These are phyloP conservation scores for Xerocomus potaroensis DNA, from an alignment of 768 basidiomycete species.

Conservation along the genomic window DNA sequence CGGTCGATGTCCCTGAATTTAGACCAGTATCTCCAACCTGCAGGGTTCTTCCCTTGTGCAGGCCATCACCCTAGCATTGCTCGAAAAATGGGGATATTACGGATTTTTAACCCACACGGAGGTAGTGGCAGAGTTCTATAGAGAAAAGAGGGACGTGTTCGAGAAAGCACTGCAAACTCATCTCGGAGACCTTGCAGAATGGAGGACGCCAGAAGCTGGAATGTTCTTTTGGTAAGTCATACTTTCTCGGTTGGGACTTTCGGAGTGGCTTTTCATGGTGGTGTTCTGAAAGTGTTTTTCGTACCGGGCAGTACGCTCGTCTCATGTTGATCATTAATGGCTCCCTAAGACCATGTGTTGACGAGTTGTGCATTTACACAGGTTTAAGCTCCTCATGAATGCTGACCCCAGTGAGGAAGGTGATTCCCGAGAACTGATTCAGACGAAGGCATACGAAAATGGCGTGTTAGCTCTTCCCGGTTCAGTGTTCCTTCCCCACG, in stretches of 20 bases:
- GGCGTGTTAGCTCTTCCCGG: slow-evolving; percentile 93
- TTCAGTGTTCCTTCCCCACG: slow-evolving; percentile 72
- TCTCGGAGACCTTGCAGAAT: slow-evolving; percentile 73
- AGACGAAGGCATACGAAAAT: slow-evolving; percentile 66
- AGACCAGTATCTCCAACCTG: slow-evolving; percentile 67
- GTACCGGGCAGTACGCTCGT: background rate
- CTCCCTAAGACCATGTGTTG: slow-evolving; percentile 15
- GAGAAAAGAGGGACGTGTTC: slow-evolving; percentile 70
- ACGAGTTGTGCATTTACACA: slow-evolving; percentile 25
- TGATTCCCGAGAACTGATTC: slow-evolving; percentile 72
- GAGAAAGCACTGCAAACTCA: slow-evolving; percentile 71
- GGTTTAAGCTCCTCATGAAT: slow-evolving; percentile 65
- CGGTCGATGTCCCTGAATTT: slow-evolving; percentile 15
- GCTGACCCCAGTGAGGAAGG: slow-evolving; percentile 36
- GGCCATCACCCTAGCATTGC: slow-evolving; percentile 52
- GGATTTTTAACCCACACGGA: slow-evolving; percentile 69
- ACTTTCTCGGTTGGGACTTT: slow-evolving; percentile 8
- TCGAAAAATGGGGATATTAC: slow-evolving; percentile 70
- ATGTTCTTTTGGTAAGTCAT: slow-evolving; percentile 82
- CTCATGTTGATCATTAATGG: slow-evolving; percentile 3
- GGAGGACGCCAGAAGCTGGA: slow-evolving; percentile 67
- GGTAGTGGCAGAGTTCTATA: slow-evolving; percentile 70
- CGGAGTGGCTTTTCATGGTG: slow-evolving; percentile 1
- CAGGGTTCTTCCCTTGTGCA: slow-evolving; percentile 65
- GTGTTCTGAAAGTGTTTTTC: slow-evolving; percentile 5